phyloP scores from a whole-genome alignment of 2,329 filamentous ascomycete species.

The Dothideomycetidae sp. region DNA sequence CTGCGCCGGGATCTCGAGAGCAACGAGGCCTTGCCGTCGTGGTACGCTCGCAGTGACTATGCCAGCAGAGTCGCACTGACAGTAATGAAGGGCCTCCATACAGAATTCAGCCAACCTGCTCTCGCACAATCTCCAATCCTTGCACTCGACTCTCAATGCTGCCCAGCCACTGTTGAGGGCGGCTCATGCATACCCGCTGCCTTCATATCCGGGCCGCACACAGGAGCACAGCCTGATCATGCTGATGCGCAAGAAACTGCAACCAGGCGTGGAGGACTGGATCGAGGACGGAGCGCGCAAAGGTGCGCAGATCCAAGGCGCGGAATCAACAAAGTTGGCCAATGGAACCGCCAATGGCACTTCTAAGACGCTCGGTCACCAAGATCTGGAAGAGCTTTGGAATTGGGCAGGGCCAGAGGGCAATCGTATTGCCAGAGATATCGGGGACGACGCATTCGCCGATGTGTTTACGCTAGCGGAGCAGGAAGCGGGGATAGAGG shows the following conservation, averaged over 20 bases:
- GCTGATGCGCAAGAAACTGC: constrained; percentile 69
- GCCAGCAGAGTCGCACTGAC: constrained; percentile 1
- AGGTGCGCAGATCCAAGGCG: constrained; percentile 3
- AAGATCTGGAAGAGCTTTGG: constrained; percentile 48
- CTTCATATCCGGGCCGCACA: constrained; percentile 53
- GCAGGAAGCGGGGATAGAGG: constrained; percentile 49
- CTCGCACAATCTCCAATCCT: constrained; percentile 48
- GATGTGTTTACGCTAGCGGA: constrained; percentile 62
- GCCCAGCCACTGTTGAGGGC: constrained; percentile 54
- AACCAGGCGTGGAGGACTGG: constrained; percentile 61
- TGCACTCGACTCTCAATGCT: constrained; percentile 50
- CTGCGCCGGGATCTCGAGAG: constrained; percentile 17
- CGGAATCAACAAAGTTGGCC: constrained; percentile 12
- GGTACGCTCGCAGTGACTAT: constrained; percentile 17
- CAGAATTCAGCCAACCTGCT: constrained; percentile 18
- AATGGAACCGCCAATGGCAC: constrained; percentile 10
- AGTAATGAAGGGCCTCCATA: constrained; percentile 17
- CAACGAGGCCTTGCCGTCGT: constrained; percentile 21
- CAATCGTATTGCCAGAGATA: constrained; percentile 30
- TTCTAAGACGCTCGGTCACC: constrained; percentile 24
- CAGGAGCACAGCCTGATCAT: constrained; percentile 45
- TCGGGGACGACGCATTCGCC: constrained; percentile 33
- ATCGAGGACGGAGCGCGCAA: constrained; percentile 36
- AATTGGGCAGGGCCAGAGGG: constrained; percentile 37
- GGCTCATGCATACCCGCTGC: constrained; percentile 60